phyloP scores from a whole-genome alignment of 495 filamentous ascomycete genomes.

The Clohesyomyces aquaticus region DNA sequence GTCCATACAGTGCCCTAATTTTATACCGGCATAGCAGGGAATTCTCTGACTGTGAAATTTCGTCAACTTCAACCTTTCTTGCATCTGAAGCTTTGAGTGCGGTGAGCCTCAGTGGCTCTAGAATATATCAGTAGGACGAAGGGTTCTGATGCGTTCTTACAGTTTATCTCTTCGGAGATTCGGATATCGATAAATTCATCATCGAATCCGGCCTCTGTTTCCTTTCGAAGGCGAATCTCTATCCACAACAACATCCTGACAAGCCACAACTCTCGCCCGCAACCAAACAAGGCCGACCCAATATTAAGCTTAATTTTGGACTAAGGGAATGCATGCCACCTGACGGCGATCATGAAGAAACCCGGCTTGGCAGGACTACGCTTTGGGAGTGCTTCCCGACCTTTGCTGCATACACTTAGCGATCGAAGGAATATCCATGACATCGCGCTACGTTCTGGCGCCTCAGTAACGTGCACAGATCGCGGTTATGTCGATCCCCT shows the following conservation, averaged over 20 bases:
- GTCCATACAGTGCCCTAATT: conserved; percentile 6
- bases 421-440: background rate
- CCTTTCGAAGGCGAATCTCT: no score
- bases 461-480: background rate
- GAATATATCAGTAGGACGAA: no score
- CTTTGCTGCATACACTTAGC: background rate
- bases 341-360: conserved; percentile 6
- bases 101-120: background rate
- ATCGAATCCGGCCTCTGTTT: no score
- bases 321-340: background rate
- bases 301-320: conserved; percentile 26
- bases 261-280: no score
- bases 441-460: background rate
- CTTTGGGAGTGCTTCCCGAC: conserved; percentile 5
- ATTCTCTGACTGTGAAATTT: background rate
- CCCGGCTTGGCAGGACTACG: conserved; percentile 26
- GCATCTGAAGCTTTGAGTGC: background rate
- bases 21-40: background rate
- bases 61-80: conserved; percentile 1
- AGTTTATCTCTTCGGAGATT: no score
- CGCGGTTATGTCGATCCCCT: background rate
- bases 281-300: conserved; percentile 6
- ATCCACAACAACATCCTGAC: no score
- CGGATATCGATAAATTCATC: no score
- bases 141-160: no score